phyloP scores from a whole-genome alignment of 2,329 filamentous ascomycete genomes.

The Tolypocladium album region DNA sequence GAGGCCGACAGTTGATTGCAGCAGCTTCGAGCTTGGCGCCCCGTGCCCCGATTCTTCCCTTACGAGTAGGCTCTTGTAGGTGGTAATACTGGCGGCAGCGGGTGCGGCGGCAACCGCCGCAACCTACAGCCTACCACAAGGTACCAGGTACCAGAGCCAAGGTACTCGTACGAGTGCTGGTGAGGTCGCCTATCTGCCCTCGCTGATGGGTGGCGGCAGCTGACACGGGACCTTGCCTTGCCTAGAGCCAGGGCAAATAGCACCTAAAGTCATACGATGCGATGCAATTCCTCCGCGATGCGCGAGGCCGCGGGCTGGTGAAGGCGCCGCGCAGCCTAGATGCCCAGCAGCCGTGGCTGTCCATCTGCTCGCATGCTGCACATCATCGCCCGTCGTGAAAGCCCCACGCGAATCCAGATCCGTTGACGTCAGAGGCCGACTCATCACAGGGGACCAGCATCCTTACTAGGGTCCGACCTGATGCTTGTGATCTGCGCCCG shows the following conservation, averaged over 20 bases:
- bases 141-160: too few species aligned
- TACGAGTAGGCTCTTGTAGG: too few species aligned
- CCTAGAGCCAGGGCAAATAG: too few species aligned
- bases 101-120: not conserved
- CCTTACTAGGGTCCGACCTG: not conserved
- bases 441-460: not conserved
- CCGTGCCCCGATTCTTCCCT: not conserved
- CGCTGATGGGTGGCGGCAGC: not conserved
- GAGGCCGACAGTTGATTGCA: not conserved
- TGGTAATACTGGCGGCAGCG: not conserved
- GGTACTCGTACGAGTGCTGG: too few species aligned
- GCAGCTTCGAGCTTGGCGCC: not conserved
- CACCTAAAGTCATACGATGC: too few species aligned
- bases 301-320: not conserved
- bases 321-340: not conserved
- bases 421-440: not conserved
- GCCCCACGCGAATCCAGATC: not conserved
- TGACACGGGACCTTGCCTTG: not conserved
- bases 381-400: not conserved
- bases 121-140: not conserved
- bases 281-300: not conserved
- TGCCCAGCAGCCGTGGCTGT: not conserved
- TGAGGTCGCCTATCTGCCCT: too few species aligned
- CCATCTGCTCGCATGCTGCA: not conserved
- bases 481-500: not conserved